phyloP scores from a whole-genome alignment of 2,329 filamentous ascomycete genomes.

The Fusarium illudens region DNA sequence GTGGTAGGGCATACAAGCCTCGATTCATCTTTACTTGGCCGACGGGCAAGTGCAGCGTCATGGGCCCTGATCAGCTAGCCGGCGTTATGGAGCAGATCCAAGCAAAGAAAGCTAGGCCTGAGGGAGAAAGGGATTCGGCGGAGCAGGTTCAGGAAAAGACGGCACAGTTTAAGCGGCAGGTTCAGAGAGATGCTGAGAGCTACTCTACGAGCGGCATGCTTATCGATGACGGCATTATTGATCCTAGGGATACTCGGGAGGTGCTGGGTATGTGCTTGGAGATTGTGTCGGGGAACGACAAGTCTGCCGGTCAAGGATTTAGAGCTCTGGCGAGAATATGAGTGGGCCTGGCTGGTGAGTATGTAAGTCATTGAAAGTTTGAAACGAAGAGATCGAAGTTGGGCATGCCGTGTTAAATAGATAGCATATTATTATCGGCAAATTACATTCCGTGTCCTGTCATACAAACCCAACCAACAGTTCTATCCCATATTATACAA shows the following conservation, averaged over 20 bases:
- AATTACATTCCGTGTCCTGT: neutral
- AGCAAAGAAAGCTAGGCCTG: neutral
- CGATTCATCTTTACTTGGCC: constrained; percentile 31
- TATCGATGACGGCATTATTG: constrained; percentile 46
- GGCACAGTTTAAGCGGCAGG: constrained; percentile 27
- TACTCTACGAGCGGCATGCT: constrained; percentile 36
- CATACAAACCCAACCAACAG: neutral
- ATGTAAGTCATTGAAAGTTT: neutral
- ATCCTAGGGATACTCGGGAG: constrained; percentile 35
- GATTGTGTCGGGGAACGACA: constrained; percentile 36
- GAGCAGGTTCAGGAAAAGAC: constrained; percentile 33
- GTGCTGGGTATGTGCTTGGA: constrained; percentile 46
- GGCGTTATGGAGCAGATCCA: constrained; percentile 39
- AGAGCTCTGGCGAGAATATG: constrained; percentile 18
- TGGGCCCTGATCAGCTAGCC: constrained; percentile 38
- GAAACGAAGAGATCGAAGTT: neutral
- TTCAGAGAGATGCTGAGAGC: constrained; percentile 31
- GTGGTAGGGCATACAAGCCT: neutral
- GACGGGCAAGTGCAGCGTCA: constrained; percentile 33
- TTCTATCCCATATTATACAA: neutral
- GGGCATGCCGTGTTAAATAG: neutral
- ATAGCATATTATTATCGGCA: neutral
- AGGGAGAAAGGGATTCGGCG: neutral
- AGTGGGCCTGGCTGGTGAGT: neutral
- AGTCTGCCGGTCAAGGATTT: neutral